Evolutionary conservation across 331 rosid species (phyloP).

Genomic region (Dryas integrifolia): DNA sequence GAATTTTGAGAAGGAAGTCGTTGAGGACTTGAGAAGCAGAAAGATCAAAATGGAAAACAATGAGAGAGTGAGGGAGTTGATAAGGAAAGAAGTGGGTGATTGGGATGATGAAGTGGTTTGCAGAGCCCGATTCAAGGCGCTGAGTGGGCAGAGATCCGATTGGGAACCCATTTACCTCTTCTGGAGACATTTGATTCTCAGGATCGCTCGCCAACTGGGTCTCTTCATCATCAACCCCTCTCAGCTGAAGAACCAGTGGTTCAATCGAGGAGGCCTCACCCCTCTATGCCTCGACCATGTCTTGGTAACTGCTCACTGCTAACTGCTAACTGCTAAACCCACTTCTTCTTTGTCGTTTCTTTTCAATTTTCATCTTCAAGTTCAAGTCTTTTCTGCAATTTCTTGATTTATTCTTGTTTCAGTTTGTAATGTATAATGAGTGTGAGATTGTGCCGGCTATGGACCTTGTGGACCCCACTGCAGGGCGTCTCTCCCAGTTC

Average conservation of each 20-base stretch:
- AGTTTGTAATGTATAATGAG: conserved; percentile 69
- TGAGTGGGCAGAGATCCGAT: conserved; percentile 83
- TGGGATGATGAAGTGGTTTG: conserved; percentile 67
- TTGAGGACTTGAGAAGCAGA: background rate
- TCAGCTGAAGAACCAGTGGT: conserved; percentile 64
- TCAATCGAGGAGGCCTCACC: conserved; percentile 70
- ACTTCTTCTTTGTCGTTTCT: background rate
- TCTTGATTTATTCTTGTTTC: conserved; percentile 32
- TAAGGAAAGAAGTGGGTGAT: conserved; percentile 50
- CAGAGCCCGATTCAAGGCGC: conserved; percentile 76
- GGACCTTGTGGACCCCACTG: conserved; percentile 59
- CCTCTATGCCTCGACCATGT: conserved; percentile 78
- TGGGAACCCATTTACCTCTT: conserved; percentile 65
- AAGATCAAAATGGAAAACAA: conserved; percentile 15
- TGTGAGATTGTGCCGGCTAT: conserved; percentile 55
- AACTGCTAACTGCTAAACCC: too few relatives aligned
- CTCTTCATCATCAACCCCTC: conserved; percentile 51
- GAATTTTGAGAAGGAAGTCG: background rate
- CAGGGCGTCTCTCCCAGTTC: conserved; percentile 50
- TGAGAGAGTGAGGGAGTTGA: conserved; percentile 46
- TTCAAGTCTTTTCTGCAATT: background rate
- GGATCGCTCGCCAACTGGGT: conserved; percentile 50
- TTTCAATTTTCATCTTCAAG: background rate
- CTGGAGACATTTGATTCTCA: conserved; percentile 70
- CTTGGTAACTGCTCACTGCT: conserved; percentile 45